Base-by-base conservation (phyloP, 495 filamentous ascomycete species). In the Achaetomiella virescens region DNA sequence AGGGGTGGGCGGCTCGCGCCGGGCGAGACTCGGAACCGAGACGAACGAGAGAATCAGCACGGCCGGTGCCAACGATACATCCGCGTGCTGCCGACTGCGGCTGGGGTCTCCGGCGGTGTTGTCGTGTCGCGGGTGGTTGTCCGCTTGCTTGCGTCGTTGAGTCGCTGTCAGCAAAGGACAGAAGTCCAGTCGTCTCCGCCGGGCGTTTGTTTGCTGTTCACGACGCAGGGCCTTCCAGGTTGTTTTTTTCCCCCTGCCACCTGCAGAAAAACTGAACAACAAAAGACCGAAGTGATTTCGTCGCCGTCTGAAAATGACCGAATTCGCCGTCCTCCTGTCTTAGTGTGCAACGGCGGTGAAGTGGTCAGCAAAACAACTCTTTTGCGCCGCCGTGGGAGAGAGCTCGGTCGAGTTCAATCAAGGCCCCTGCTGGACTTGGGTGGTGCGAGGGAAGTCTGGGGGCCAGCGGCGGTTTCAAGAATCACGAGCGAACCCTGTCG, bases 1-100 rank as follows among this genome's bases (percentile, higher is more conserved):
- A 17, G 52, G 51, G 53, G 58, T 22, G 20, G 54, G 58, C 53
- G 47, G 54, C 70, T 75, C 71, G 72, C 71, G 69, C 71, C 72
- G 56, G 70, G 70, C 70, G 71, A 72, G 68, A 51, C 54, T 58
- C 51, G 25, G 56, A 49, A 47, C 52, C 45, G 41, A 51, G 18
- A 51, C 18, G 10, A 37, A 48, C 33, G 41, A 43, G 10, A 35
- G 40, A 45, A 27, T 54, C 38, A 54, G 45, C 36, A 18, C 11
- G 54, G 40, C 20, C 27, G 24, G 48, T 37, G 53, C 44, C 43
- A 49, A 38, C 29, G 48, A 53, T 35, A 29, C 59, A 57, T 61
- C 21, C 49, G 59, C 6, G 24, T 43, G n/a, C 27, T 33, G 22
- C 14, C 40, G 35, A 20, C 37, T 40, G 21, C 14, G 15, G 38